A percentile compares a stretch with the other conserved stretches of the same genome.
phyloP scores from a whole-genome alignment of 176 grass and related monocot species.

The Phragmites australis region DNA sequence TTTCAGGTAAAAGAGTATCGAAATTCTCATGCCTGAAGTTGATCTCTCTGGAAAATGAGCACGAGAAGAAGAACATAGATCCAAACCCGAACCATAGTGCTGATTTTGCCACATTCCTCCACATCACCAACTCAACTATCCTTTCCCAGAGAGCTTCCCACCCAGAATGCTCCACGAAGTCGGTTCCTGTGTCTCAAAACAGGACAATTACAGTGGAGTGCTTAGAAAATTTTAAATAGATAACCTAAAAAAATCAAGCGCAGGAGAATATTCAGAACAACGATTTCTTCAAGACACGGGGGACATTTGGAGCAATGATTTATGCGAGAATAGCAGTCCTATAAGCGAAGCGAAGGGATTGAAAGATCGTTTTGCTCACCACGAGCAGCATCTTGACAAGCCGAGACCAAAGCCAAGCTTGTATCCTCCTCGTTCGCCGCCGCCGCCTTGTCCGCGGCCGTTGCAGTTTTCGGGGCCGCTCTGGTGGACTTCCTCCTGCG shows the following conservation, averaged over 20 bases:
- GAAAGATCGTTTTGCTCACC: conserved; percentile 35
- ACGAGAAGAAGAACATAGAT: conserved; percentile 77
- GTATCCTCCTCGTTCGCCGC: conserved; percentile 37
- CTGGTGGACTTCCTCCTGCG: conserved; percentile 50
- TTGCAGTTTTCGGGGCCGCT: conserved; percentile 5
- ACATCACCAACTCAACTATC: conserved; percentile 74
- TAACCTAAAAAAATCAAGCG: not conserved
- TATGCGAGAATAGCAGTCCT: not conserved
- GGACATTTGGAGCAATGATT: not conserved
- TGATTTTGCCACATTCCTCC: conserved; percentile 85
- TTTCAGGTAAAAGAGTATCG: not conserved
- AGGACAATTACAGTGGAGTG: not conserved
- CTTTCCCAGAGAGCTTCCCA: conserved; percentile 52
- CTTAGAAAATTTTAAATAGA: not conserved
- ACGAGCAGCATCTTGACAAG: not conserved
- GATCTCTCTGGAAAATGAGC: conserved; percentile 71
- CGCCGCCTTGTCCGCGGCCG: conserved; percentile 27
- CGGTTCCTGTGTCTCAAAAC: conserved; percentile 1
- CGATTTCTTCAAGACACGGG: not conserved
- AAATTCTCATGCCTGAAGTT: conserved; percentile 61
- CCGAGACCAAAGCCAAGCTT: conserved; percentile 46
- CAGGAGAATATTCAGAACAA: not conserved
- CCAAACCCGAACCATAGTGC: conserved; percentile 83
- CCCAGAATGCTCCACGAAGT: not conserved
- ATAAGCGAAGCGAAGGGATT: not conserved